Evolutionary conservation across 208 protist species (phyloP), one percentile per base, ranked within the genome.

Genomic region (Crithidia bombi): DNA sequence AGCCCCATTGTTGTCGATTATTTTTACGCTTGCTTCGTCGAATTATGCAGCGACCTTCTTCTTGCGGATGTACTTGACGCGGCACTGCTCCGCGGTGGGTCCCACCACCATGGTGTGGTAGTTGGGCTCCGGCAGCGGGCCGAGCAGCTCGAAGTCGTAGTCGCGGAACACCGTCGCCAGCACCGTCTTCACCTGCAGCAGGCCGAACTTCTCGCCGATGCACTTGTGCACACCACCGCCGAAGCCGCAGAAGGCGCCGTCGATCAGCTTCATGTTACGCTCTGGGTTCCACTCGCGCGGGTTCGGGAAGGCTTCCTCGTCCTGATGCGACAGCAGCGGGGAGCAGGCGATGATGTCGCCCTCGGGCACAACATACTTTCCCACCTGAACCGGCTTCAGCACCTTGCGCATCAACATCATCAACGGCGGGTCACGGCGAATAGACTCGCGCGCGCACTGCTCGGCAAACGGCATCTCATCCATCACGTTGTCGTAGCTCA

Each of bases 341-440:
- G 92, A 97, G 57, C 87, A 83, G 50, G 82, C 86, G 55, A 97
- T 86, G 54, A 96, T 93, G 77, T 95, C 81, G 28, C 91, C 92
- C 49, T 84, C 86, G n/a, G 95, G 95, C 30, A 98, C 85, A 44
- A 82, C 82, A 65, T 93, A 95, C 49, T 91, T 63, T 39, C 86
- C 86, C 43, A 94, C 86, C 63, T 89, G 71, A 21, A 91, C 83
- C 11, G 82, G 79, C 66, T 88, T 80, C 59, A 91, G 64, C n/a
- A 97, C 95, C 76, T 94, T 86, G 56, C 95, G 90, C 91, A 98
- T 97, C 30, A 98, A 76, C 71, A 98, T 84, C 38, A 98, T 75
- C 41, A 98, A 83, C 38, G 95, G 95, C 28, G 95, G 92, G 72
- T 96, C 94, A 38, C 95, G 88, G 65, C 95, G 93, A 25, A 98